Evolutionary conservation across 2,329 filamentous ascomycete genomes (phyloP).

Genomic region (Colletotrichum sp.): DNA sequence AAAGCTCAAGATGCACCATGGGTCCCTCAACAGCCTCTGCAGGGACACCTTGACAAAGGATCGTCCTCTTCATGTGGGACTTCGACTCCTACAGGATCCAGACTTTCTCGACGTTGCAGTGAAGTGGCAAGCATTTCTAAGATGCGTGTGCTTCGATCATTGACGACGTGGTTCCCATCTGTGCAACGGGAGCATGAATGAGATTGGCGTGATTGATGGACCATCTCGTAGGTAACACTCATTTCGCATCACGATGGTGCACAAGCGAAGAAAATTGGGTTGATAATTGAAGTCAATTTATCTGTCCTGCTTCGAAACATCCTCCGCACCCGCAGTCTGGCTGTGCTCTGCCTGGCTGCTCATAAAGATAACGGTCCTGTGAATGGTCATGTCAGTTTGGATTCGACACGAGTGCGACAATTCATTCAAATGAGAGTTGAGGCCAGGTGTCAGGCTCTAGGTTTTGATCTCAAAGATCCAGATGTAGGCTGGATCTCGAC

Average conservation of each 20-base stretch:
- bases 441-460: neutral
- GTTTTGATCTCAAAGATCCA: neutral
- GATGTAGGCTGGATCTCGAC: neutral
- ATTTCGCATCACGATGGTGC: neutral
- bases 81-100: neutral
- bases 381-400: neutral
- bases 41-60: rapidly evolving
- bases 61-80: neutral
- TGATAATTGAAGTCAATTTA: neutral
- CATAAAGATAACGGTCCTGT: neutral
- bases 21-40: neutral
- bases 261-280: neutral
- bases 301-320: neutral
- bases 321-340: neutral
- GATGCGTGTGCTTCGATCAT: neutral
- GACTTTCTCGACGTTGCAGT: neutral
- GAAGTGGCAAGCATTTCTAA: neutral
- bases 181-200: neutral
- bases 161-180: neutral
- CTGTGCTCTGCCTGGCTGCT: neutral
- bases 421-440: neutral
- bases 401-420: neutral
- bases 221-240: neutral
- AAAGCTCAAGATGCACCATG: neutral
- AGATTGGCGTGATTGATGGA: neutral